Base-by-base conservation (phyloP, 2,329 filamentous ascomycete genomes). In the Trichoderma atrobrunneum region DNA sequence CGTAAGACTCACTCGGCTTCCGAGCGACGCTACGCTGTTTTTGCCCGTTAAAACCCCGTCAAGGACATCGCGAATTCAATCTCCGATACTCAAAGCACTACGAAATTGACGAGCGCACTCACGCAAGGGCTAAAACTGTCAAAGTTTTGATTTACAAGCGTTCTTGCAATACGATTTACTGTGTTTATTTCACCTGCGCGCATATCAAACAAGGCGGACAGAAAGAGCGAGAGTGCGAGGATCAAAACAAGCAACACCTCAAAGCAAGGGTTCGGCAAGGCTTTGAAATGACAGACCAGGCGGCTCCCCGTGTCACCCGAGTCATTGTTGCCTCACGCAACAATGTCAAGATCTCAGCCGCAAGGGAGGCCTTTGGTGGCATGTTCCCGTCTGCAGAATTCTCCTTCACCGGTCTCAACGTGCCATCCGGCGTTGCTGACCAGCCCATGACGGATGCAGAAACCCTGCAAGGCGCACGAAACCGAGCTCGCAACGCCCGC, bases 301-400 rank as follows among this genome's bases (percentile, higher is more conserved):
- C 39, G 18, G 39, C 39, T 43, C n/a, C 39, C 39, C 39, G 16
- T 43, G 18, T n/a, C 28, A 56, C 30, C 59, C 39, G 43, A 24
- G 74, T 79, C 78, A 71, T 84, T 39, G 78, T 84, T 6, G 80
- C 82, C 8, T 84, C 82, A 21, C 78, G 78, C 16, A 84, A 84
- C 72, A 81, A 81, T 36, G 78, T 82, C 76, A 84, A 84, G 68
- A 79, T 83, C 70, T 78, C 73, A 12, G 83, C 83, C 34, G 75
- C 82, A 8, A 76, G 74, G 7, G 73, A 80, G 32, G 83, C 81
- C 61, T 84, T 84, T 74, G 39, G 74, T 8, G 75, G 73, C 66
- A 78, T 84, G 77, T 79, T 83, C 30, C 80, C 81, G n/a, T 73
- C 39, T 30, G 59, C 70, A 5, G 18, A 11, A 2, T 79, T 76